phyloP scores from a whole-genome alignment of 768 basidiomycete species.

The Suillus lakei region DNA sequence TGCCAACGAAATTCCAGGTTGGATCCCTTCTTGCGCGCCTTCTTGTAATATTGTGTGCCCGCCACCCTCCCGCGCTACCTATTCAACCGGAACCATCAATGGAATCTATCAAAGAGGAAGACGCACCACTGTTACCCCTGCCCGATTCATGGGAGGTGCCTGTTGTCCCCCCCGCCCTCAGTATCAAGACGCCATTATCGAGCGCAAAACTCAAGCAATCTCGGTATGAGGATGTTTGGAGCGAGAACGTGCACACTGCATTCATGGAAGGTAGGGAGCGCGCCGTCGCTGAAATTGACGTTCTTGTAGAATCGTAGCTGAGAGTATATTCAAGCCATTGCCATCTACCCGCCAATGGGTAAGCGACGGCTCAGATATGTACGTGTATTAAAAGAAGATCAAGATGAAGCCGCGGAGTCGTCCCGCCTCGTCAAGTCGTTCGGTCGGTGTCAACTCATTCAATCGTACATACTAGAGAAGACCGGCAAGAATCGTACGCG shows the following conservation, averaged over 20 bases:
- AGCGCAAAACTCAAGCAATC: conserved; percentile 31
- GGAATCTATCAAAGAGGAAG: conserved; percentile 23
- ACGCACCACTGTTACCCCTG: conserved; percentile 18
- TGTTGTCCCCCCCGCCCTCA: neutral
- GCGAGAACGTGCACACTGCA: conserved; percentile 39
- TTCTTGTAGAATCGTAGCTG: conserved; percentile 9
- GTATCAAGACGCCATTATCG: neutral
- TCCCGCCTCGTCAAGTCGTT: conserved; percentile 32
- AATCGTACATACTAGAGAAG: conserved; percentile 42
- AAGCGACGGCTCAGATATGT: conserved; percentile 41
- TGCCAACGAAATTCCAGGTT: conserved; percentile 7
- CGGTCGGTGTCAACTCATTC: conserved; percentile 45
- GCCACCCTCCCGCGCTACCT: conserved; percentile 17
- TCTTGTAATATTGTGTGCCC: neutral
- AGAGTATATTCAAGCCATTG: conserved; percentile 26
- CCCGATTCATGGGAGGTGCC: conserved; percentile 10
- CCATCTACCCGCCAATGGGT: conserved; percentile 40
- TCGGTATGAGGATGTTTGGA: conserved; percentile 40
- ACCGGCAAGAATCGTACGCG: conserved; percentile 43
- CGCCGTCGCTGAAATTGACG: neutral
- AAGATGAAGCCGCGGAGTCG: conserved; percentile 14
- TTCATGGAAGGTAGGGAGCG: conserved; percentile 40
- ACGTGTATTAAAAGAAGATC: conserved; percentile 23
- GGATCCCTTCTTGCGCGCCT: conserved; percentile 7
- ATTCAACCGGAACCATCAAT: conserved; percentile 13